Conservation (phyloP, 495 filamentous ascomycete genomes). For the Neurospora terricola region DNA sequence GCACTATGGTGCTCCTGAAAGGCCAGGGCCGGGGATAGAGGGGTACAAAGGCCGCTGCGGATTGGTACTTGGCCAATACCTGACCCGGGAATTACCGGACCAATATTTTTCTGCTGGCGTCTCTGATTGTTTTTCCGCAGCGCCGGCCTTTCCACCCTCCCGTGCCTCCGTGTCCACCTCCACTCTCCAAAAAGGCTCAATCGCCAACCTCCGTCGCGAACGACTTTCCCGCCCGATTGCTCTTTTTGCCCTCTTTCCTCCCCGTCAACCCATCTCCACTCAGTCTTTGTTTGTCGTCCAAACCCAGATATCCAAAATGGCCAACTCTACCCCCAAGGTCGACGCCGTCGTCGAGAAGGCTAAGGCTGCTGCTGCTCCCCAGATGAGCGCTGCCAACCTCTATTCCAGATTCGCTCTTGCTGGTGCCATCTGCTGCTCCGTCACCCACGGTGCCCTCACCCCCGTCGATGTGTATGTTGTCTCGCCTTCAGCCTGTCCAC, state of each 20-base stretch:
- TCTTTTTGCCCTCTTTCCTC: slow-evolving; percentile 14
- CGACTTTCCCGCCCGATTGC: slow-evolving; percentile 10
- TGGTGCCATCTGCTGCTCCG: slow-evolving; percentile 85
- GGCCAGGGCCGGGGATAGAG: neutral
- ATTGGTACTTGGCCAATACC: slow-evolving; percentile 6
- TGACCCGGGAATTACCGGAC: slow-evolving; percentile 23
- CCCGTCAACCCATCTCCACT: slow-evolving; percentile 22
- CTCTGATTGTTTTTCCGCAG: slow-evolving; percentile 7
- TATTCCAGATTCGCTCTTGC: slow-evolving; percentile 86
- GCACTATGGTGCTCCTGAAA: neutral
- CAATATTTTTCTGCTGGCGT: slow-evolving; percentile 15
- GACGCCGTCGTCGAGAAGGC: slow-evolving; percentile 24
- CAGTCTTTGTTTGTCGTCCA: slow-evolving; percentile 10
- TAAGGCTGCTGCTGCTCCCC: slow-evolving; percentile 14
- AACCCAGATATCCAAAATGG: slow-evolving; percentile 10
- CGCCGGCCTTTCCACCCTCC: slow-evolving; percentile 4
- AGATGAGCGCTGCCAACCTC: slow-evolving; percentile 43
- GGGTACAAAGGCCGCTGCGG: neutral
- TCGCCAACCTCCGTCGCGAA: slow-evolving; percentile 15
- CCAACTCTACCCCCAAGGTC: slow-evolving; percentile 25
- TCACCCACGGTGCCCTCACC: slow-evolving; percentile 87
- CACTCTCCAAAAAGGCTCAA: slow-evolving; percentile 24
- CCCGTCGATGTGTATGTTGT: slow-evolving; percentile 90
- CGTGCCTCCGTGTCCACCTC: slow-evolving; percentile 2
- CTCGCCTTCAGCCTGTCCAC: slow-evolving; percentile 1